A percentile compares a stretch with the other conserved stretches of the same genome.
Conservation (phyloP, 176 grass and related monocot genomes). For the Musa itinerans region DNA sequence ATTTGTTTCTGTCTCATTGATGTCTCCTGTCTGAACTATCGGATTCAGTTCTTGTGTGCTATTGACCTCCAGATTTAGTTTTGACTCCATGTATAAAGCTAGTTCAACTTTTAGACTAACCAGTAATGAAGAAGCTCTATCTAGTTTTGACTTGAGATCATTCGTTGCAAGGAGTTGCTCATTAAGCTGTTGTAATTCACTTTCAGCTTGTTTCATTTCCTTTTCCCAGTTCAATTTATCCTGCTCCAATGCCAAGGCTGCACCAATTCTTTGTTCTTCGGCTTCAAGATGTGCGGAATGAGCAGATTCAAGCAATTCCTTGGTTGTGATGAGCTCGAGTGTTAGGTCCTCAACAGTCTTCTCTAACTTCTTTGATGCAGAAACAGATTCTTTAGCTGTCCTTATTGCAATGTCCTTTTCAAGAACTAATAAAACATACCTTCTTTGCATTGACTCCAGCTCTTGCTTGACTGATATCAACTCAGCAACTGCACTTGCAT, state of each 20-base stretch:
- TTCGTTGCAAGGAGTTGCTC: conserved; percentile 23
- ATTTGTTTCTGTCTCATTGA: neutral
- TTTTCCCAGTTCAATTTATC: conserved; percentile 50
- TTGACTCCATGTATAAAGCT: conserved; percentile 29
- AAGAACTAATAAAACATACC: conserved; percentile 40
- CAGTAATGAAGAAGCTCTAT: conserved; percentile 35
- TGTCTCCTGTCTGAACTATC: neutral
- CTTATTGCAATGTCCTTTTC: conserved; percentile 33
- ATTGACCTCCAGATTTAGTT: conserved; percentile 5
- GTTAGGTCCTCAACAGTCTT: conserved; percentile 49
- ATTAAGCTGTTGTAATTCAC: conserved; percentile 36
- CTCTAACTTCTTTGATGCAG: conserved; percentile 42
- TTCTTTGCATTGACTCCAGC: conserved; percentile 43
- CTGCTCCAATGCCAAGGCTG: conserved; percentile 39
- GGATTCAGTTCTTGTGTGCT: neutral
- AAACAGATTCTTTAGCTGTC: conserved; percentile 35
- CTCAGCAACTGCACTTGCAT: conserved; percentile 34
- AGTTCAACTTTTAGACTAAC: conserved; percentile 37
- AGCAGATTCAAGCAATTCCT: conserved; percentile 43
- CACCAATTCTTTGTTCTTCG: conserved; percentile 48
- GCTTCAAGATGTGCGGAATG: conserved; percentile 52
- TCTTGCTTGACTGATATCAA: conserved; percentile 55
- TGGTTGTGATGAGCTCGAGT: conserved; percentile 41
- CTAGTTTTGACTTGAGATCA: conserved; percentile 44
- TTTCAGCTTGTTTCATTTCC: conserved; percentile 52